Evolutionary conservation across 2,329 filamentous ascomycete species (phyloP).

Genomic region (Fusarium sp.): DNA sequence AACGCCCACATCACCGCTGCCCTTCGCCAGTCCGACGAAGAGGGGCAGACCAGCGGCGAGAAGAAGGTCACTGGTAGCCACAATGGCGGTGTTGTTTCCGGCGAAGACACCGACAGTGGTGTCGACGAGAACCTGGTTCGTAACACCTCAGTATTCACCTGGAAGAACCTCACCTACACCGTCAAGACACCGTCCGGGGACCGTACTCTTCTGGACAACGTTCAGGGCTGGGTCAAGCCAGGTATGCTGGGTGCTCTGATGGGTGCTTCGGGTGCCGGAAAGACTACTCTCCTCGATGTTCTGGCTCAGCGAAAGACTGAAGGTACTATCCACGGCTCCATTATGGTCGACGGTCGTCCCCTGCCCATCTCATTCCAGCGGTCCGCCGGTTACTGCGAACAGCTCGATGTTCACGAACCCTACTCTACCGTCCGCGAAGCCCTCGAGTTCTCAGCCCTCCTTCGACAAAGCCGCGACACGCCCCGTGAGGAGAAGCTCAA

Average conservation of each 20-base stretch:
- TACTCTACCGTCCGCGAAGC: slow-evolving; percentile 80
- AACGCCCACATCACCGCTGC: slow-evolving; percentile 52
- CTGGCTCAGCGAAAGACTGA: slow-evolving; percentile 82
- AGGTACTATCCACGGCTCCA: slow-evolving; percentile 77
- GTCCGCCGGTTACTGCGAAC: slow-evolving; percentile 82
- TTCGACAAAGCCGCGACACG: slow-evolving; percentile 74
- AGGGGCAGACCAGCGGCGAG: slow-evolving; percentile 51
- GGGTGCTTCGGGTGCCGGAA: slow-evolving; percentile 83
- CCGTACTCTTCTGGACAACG: slow-evolving; percentile 77
- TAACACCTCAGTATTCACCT: slow-evolving; percentile 76
- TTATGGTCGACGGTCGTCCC: slow-evolving; percentile 77
- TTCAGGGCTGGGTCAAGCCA: slow-evolving; percentile 85
- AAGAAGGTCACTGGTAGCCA: slow-evolving; percentile 4
- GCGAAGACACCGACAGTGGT: slow-evolving; percentile 31
- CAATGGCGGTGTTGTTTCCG: slow-evolving; percentile 22
- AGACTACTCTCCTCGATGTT: slow-evolving; percentile 85
- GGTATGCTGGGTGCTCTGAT: slow-evolving; percentile 82
- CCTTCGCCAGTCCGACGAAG: slow-evolving; percentile 56
- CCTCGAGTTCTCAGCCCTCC: slow-evolving; percentile 75
- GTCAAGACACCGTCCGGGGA: slow-evolving; percentile 69
- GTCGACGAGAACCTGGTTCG: slow-evolving; percentile 57
- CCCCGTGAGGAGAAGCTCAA: slow-evolving; percentile 73
- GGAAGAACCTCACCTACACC: slow-evolving; percentile 76
- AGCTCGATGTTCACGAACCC: slow-evolving; percentile 80
- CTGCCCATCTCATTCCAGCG: slow-evolving; percentile 79